Evolutionary conservation across 2,329 filamentous ascomycete species (phyloP), one percentile per base, ranked within the genome.

Genomic region (Tolypocladium tundrense): DNA sequence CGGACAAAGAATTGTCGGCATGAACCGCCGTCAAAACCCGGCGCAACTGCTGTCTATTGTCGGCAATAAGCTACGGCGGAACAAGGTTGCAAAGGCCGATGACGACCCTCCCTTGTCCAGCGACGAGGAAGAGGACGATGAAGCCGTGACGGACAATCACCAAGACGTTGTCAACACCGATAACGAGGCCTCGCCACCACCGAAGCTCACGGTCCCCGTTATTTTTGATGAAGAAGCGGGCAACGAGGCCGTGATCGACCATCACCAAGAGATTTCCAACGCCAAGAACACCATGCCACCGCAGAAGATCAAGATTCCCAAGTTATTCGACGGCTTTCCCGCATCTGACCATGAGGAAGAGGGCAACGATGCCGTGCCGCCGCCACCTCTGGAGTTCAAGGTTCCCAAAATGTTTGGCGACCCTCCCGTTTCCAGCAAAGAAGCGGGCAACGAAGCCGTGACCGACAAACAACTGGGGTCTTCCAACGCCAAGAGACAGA

Each of bases 71-170:
- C 39, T 43, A 6, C 48, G 55, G 39, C 31, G 57, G 41, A 61
- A 60, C 35, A 57, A 61, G 50, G 50, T 59, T 27, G 40, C 61
- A 10, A 54, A 60, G 31, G 58, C 62, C 35, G 57, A 64, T 50
- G 61, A 63, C 21, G 62, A 59, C 45, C 64, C 64, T 5, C 70
- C 71, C 13, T n/a, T 67, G 31, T 66, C 69, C 21, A 69, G 64
- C 35, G 69, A 66, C 19, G 64, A 66, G 3, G 69, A 70, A 45
- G 64, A 61, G 16, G 60, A 64, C 9, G 56, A 56, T 42, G 40
- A n/a, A 8, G 40, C 40, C 7, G 40, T 42, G 16, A 4, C 19
- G 16, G 40, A 10, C 39, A 3, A n/a, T 41, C 7, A 41, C 19
- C 39, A 19, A 19, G 14, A 8, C 14, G 19, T 41, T 19, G 7